Evolutionary conservation across 768 basidiomycete genomes (phyloP).

Genomic region (Amanita polypyramis): DNA sequence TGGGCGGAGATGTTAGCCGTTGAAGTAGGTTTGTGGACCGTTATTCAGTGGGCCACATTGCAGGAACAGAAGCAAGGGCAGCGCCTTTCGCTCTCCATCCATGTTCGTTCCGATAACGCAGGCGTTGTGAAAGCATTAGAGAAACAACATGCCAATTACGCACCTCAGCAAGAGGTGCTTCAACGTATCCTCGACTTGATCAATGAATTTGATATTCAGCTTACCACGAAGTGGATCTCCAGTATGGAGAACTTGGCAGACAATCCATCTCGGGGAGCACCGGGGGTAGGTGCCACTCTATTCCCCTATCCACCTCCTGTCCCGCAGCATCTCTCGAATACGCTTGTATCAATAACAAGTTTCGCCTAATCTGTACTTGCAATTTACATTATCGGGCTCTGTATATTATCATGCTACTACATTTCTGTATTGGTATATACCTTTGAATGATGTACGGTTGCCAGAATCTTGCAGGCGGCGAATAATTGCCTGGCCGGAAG

Average conservation of each 20-base stretch:
- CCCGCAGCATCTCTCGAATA: not conserved
- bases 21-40: constrained; percentile 22
- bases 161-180: constrained; percentile 1
- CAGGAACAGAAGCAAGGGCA: not conserved
- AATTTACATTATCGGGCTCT: no score
- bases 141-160: not conserved
- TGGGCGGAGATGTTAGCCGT: constrained; percentile 35
- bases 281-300: not conserved
- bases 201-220: constrained; percentile 2
- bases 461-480: no score
- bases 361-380: not conserved
- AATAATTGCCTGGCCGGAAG: no score
- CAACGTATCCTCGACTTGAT: constrained; percentile 4
- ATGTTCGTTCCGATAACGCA: constrained; percentile 1
- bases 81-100: not conserved
- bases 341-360: not conserved
- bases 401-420: no score
- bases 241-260: constrained; percentile 6
- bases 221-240: constrained; percentile 5
- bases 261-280: constrained; percentile 3
- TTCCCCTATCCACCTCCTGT: constrained; percentile 1
- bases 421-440: no score
- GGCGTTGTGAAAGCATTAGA: constrained; percentile 2
- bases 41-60: constrained; percentile 11
- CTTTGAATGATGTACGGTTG: no score